Conservation (phyloP, 2,329 filamentous ascomycete genomes). For the Daldinia eschscholtzii region DNA sequence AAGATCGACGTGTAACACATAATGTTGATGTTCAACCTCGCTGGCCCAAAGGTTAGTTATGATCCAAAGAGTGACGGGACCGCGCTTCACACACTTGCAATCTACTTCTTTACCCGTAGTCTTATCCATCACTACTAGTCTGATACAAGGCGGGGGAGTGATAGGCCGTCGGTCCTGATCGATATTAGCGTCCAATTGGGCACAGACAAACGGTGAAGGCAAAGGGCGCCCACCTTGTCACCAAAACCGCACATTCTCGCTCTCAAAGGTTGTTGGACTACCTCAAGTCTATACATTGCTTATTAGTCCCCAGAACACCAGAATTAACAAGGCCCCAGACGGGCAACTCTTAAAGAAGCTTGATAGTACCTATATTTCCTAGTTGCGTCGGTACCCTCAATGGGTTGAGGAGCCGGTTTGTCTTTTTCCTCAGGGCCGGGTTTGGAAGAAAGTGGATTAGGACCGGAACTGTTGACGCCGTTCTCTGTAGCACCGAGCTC, state of each 20-base stretch:
- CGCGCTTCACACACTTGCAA: conserved; percentile 73
- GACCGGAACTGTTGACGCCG: conserved; percentile 40
- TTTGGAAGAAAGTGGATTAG: conserved; percentile 44
- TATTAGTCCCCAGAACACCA: conserved; percentile 38
- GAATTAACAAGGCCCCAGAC: conserved; percentile 10
- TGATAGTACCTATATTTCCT: conserved; percentile 50
- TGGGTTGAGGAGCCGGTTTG: conserved; percentile 44
- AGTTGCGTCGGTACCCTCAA: conserved; percentile 48
- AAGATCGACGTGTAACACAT: conserved; percentile 70
- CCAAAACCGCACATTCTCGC: conserved; percentile 99
- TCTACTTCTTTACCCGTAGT: conserved; percentile 84
- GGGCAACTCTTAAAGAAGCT: neutral
- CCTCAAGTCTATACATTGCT: conserved; percentile 70
- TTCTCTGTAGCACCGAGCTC: conserved; percentile 48
- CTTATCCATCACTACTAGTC: conserved; percentile 81
- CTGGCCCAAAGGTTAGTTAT: conserved; percentile 36
- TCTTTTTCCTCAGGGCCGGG: conserved; percentile 47
- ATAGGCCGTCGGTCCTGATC: conserved; percentile 90
- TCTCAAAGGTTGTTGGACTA: conserved; percentile 90
- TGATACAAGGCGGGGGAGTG: conserved; percentile 92
- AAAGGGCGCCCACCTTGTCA: conserved; percentile 78
- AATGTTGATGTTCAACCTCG: conserved; percentile 52
- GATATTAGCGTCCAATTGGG: conserved; percentile 34
- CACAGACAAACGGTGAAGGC: conserved; percentile 21
- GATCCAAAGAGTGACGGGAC: conserved; percentile 15